Evolutionary conservation across 2,329 filamentous ascomycete species (phyloP).

Genomic region (Monilinia fructigena): DNA sequence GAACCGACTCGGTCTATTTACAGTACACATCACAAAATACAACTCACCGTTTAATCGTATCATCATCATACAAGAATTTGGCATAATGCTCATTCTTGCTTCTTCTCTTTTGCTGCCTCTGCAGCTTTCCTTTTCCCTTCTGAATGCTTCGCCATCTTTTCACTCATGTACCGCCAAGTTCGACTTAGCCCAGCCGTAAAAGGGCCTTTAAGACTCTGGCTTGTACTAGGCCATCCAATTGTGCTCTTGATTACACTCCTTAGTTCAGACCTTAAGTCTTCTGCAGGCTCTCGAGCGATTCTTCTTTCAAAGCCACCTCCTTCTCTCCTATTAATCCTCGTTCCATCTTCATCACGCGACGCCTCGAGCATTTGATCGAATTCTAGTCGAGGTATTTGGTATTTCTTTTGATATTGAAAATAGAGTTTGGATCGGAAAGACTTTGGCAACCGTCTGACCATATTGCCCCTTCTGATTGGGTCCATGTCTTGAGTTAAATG

Average conservation of each 20-base stretch:
- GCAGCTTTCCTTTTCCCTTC: constrained; percentile 38
- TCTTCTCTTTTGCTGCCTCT: constrained; percentile 17
- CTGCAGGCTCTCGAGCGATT: constrained; percentile 68
- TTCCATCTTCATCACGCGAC: constrained; percentile 67
- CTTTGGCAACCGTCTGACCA: constrained; percentile 87
- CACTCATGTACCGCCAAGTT: constrained; percentile 72
- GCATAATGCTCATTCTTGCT: constrained; percentile 12
- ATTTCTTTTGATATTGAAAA: constrained; percentile 91
- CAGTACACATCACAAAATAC: constrained; percentile 16
- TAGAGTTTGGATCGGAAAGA: constrained; percentile 87
- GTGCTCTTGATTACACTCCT: constrained; percentile 79
- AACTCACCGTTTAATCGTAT: constrained; percentile 12
- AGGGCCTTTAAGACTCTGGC: constrained; percentile 80
- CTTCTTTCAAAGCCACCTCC: constrained; percentile 83
- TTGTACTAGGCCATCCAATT: constrained; percentile 86
- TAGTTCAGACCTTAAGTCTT: constrained; percentile 68
- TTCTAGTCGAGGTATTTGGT: constrained; percentile 76
- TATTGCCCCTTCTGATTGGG: constrained; percentile 84
- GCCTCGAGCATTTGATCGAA: constrained; percentile 82
- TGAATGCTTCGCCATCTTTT: constrained; percentile 71
- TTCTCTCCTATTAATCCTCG: constrained; percentile 68
- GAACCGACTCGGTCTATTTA: constrained; percentile 15
- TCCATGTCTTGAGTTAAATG: constrained; percentile 87
- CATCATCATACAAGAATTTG: constrained; percentile 3
- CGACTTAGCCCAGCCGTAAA: constrained; percentile 73